Base-by-base conservation (phyloP, 345 rosid species). In the Hypericum perforatum region DNA sequence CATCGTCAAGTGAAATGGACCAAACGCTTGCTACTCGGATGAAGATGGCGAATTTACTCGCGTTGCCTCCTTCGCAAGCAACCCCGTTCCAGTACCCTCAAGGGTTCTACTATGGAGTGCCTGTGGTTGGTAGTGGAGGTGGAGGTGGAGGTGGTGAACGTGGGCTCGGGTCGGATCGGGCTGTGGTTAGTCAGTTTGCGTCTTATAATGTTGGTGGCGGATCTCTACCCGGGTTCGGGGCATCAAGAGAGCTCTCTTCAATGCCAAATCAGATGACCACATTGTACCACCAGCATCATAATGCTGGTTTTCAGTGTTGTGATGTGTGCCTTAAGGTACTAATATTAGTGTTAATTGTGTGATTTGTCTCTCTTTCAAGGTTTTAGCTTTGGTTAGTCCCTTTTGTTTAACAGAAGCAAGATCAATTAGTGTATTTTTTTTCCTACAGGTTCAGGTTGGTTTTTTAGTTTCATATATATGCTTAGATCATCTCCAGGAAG, bases 211-310 rank as follows among this genome's bases (percentile, higher is more conserved):
- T 58, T 41, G 66, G 37, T 51, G 54, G 14, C 39, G 5, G 46
- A 7, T 39, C 16, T 7, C 42, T 12, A n/a, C 3, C 54, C 51
- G 58, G 39, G 13, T 52, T 40, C 45, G 68, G 53, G 63, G 54
- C 54, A 66, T 72, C 82, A 16, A 69, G 68, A 16, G 91, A 84
- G 89, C 95, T 82, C 90, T 72, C 97, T 89, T 86, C 94, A 82
- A 80, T 77, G 54, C 88, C 90, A 80, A 90, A 80, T 22, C 32
- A 22, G 32, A 22, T 22, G 32, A 22, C 32, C 32, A 22, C 32
- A 63, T 40, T 37, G 38, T 65, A 47, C 16, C 65, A 65, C 9
- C 15, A 38, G 15, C 14, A 41, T 44, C 68, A 52, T 54, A 8
- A 32, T 57, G 60, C 70, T 14, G 61, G 66, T 16, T 22, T 22